A percentile compares a stretch with the other conserved stretches of the same genome.
These are phyloP conservation scores for Lophium mytilinum DNA, from an alignment of 495 filamentous ascomycete genomes.

Conservation along the genomic window DNA sequence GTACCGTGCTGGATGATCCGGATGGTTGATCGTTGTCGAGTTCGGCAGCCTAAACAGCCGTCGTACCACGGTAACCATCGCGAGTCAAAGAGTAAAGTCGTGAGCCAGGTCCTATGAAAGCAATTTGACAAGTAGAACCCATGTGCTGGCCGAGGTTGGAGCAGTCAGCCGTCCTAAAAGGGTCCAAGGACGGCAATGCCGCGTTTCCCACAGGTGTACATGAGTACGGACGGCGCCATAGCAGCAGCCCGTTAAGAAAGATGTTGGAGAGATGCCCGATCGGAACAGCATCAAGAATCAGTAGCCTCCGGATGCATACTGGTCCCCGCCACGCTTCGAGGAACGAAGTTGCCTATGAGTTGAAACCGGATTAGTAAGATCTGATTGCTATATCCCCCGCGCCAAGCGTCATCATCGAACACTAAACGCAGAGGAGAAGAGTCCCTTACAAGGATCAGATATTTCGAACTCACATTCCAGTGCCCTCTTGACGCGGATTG, in stretches of 20 bases:
- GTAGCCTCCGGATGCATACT: conserved; percentile 29
- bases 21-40: not conserved
- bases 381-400: conserved; percentile 55
- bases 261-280: conserved; percentile 22
- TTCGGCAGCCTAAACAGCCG: not conserved
- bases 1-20: conserved; percentile 1
- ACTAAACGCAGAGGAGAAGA: conserved; percentile 77
- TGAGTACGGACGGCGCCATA: conserved; percentile 6
- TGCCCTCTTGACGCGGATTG: conserved; percentile 56
- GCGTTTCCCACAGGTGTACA: conserved; percentile 28
- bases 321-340: conserved; percentile 33
- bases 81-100: conserved; percentile 12
- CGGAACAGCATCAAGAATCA: conserved; percentile 26
- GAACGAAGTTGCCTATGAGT: conserved; percentile 37
- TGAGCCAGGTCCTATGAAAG: conserved; percentile 14
- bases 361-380: conserved; percentile 26
- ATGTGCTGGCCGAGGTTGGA: conserved; percentile 17
- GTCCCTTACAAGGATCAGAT: conserved; percentile 93
- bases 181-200: conserved; percentile 27
- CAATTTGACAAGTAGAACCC: conserved; percentile 18
- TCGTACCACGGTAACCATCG: conserved; percentile 5
- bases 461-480: conserved; percentile 95
- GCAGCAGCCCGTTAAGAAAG: conserved; percentile 16
- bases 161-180: conserved; percentile 17
- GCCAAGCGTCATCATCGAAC: conserved; percentile 64